These are phyloP conservation scores for Cladorrhinum sp. DNA, from an alignment of 2,329 filamentous ascomycete genomes.

Conservation along the genomic window DNA sequence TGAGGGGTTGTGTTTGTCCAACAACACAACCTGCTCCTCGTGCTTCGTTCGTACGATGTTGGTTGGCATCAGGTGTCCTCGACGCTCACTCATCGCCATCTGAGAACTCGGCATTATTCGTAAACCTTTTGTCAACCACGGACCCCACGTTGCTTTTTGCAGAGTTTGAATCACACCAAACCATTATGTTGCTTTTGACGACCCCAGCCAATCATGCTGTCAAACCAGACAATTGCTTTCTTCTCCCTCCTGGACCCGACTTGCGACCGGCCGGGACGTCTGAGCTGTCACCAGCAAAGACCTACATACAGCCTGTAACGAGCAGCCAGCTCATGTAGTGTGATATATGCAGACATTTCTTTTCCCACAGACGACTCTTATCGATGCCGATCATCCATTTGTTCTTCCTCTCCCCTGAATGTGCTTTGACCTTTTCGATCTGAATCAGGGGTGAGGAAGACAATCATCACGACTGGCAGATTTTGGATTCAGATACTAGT, in stretches of 20 bases:
- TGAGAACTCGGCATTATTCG: background rate
- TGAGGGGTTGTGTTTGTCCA: background rate
- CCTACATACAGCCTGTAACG: background rate
- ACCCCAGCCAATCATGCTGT: background rate
- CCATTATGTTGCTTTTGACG: too few relatives aligned
- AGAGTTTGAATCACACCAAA: background rate
- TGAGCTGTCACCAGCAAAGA: background rate
- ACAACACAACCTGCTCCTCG: background rate
- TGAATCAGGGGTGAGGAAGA: background rate
- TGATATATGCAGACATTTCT: background rate
- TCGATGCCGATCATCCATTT: background rate
- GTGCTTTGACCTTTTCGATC: background rate
- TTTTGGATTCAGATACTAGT: too few relatives aligned
- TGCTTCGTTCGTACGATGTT: too few relatives aligned
- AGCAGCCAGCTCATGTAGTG: background rate
- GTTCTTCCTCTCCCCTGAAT: background rate
- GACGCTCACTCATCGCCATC: background rate
- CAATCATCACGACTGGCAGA: too few relatives aligned
- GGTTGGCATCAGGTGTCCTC: background rate
- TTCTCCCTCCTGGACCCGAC: background rate
- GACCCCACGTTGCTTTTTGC: background rate
- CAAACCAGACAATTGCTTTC: background rate
- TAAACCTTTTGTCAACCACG: background rate
- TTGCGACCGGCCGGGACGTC: background rate
- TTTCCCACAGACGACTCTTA: background rate